Percentiles rank a stretch among this genome's conserved stretches.
Conservation (phyloP, 768 basidiomycete genomes). For the Mycena crocata region DNA sequence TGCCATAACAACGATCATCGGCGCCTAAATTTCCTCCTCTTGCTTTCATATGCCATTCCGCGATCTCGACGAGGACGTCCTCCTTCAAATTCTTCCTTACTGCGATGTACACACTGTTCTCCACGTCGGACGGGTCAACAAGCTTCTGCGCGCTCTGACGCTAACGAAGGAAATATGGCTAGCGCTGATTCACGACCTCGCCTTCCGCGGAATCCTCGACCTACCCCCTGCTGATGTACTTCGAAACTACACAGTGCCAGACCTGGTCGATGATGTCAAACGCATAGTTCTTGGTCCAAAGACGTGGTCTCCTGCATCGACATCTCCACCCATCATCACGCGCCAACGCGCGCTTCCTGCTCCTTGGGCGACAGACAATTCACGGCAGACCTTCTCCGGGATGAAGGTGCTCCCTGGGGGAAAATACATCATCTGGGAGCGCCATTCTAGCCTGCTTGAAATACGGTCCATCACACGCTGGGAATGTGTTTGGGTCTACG, state of each 20-base stretch:
- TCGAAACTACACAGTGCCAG: background rate
- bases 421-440: background rate
- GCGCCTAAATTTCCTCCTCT: too few relatives aligned
- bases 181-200: background rate
- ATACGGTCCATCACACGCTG: background rate
- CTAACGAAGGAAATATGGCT: slow-evolving; percentile 2
- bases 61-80: too few relatives aligned
- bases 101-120: too few relatives aligned
- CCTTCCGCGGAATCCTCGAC: background rate
- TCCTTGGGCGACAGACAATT: background rate
- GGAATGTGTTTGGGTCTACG: background rate
- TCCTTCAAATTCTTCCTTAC: too few relatives aligned
- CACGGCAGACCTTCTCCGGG: too few relatives aligned
- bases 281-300: slow-evolving; percentile 1
- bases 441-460: background rate
- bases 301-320: slow-evolving; percentile 3
- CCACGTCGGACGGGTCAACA: too few relatives aligned
- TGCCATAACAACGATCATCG: too few relatives aligned
- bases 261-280: slow-evolving; percentile 3
- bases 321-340: background rate
- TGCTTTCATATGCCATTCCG: too few relatives aligned
- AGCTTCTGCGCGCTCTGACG: background rate
- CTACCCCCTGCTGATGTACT: background rate
- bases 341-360: background rate
- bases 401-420: background rate